A percentile compares a stretch with the other conserved stretches of the same genome.
Evolutionary conservation across 2,329 filamentous ascomycete genomes (phyloP).

Genomic region (Hymenoscyphus linearis): DNA sequence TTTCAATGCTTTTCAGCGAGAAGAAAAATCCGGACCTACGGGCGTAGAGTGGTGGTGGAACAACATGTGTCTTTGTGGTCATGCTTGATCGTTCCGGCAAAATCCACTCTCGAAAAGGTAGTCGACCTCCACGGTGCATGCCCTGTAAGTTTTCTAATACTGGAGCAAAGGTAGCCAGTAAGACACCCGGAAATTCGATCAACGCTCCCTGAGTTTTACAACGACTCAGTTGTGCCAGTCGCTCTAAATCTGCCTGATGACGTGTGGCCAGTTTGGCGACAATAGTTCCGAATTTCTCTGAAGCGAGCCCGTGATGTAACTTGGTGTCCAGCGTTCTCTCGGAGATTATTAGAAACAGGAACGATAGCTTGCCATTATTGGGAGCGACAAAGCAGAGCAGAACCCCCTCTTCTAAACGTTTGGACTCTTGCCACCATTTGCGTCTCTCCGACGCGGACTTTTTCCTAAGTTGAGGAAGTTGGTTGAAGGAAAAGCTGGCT

Average conservation of each 20-base stretch:
- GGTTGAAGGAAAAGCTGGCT: constrained; percentile 40
- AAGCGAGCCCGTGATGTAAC: constrained; percentile 13
- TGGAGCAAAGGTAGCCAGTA: constrained; percentile 35
- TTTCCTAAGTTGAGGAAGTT: constrained; percentile 31
- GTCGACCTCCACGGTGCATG: constrained; percentile 38
- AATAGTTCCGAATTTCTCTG: constrained; percentile 18
- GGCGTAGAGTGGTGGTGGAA: constrained; percentile 4
- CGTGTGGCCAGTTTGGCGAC: constrained; percentile 22
- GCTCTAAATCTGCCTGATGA: constrained; percentile 15
- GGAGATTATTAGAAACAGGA: constrained; percentile 14
- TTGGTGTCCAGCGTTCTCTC: constrained; percentile 21
- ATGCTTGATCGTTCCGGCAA: constrained; percentile 30
- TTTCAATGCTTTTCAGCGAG: constrained; percentile 17
- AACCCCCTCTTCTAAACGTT: constrained; percentile 19
- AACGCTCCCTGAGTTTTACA: constrained; percentile 16
- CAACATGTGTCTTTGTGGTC: constrained; percentile 13
- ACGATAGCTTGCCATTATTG: constrained; percentile 7
- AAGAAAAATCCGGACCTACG: constrained; percentile 9
- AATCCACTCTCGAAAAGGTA: constrained; percentile 33
- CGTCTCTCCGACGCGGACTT: constrained; percentile 14
- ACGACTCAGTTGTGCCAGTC: constrained; percentile 14
- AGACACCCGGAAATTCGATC: constrained; percentile 31
- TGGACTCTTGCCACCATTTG: constrained; percentile 22
- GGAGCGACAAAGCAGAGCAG: constrained; percentile 18
- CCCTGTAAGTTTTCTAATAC: constrained; percentile 50